phyloP scores from a whole-genome alignment of 345 rosid species.

The Eucalyptus regnans region DNA sequence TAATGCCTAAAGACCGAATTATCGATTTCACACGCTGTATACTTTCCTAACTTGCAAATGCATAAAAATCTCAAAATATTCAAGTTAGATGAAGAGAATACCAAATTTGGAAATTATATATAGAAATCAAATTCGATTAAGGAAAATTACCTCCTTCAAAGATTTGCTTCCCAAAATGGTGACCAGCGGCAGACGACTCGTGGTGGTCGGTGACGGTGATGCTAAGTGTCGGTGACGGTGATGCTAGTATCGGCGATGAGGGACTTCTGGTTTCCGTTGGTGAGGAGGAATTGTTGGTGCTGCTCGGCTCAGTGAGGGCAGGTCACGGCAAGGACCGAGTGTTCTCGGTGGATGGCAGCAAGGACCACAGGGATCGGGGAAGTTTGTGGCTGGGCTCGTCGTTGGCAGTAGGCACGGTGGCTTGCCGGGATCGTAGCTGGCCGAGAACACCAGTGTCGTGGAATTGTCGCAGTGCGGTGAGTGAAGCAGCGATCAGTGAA shows the following conservation, averaged over 20 bases:
- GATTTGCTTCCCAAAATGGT: neutral
- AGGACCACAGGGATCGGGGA: neutral
- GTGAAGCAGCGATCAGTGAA: neutral
- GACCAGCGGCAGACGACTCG: neutral
- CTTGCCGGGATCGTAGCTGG: neutral
- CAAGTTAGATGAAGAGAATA: neutral
- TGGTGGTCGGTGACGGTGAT: neutral
- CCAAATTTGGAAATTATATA: neutral
- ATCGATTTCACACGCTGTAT: neutral
- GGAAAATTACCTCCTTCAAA: neutral
- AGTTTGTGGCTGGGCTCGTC: neutral
- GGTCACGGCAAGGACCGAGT: neutral
- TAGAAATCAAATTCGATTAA: neutral
- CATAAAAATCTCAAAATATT: neutral
- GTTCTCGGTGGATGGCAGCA: neutral
- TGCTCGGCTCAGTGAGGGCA: neutral
- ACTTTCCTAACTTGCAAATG: neutral
- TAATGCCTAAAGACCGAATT: neutral
- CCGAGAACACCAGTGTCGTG: neutral
- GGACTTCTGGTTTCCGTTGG: neutral
- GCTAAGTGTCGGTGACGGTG: neutral
- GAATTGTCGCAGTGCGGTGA: neutral
- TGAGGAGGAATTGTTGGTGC: neutral
- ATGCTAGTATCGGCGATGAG: neutral
- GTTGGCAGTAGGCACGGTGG: neutral